Evolutionary conservation across 2,329 filamentous ascomycete genomes (phyloP).

Genomic region (Diaporthe vexans): DNA sequence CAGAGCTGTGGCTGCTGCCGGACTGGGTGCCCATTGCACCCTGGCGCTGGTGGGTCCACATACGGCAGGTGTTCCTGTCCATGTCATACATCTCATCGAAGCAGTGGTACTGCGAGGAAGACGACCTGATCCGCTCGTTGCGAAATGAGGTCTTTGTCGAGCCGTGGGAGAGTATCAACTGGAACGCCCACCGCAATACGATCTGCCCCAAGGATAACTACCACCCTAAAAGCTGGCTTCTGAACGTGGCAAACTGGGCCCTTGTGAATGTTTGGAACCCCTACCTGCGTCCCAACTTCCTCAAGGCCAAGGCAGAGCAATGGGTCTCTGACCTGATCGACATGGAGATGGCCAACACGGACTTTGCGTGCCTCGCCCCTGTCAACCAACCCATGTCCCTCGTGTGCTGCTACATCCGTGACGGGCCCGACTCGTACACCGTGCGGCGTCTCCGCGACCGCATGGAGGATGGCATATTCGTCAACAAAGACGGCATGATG

Average conservation of each 20-base stretch:
- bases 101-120: conserved; percentile 82
- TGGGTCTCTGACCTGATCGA: conserved; percentile 88
- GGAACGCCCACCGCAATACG: conserved; percentile 82
- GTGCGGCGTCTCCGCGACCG: conserved; percentile 85
- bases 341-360: conserved; percentile 94
- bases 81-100: conserved; percentile 94
- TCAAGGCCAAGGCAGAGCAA: conserved; percentile 81
- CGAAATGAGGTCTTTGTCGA: conserved; percentile 87
- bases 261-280: conserved; percentile 86
- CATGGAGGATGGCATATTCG: conserved; percentile 89
- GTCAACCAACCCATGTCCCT: conserved; percentile 94
- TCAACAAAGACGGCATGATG: conserved; percentile 93
- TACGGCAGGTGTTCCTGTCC: conserved; percentile 93
- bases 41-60: conserved; percentile 98
- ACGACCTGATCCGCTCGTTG: conserved; percentile 78
- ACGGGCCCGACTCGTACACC: conserved; percentile 81
- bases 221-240: conserved; percentile 88
- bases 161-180: conserved; percentile 83
- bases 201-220: conserved; percentile 89
- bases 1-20: conserved; percentile 92
- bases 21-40: conserved; percentile 92
- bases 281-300: conserved; percentile 74
- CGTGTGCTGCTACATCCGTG: conserved; percentile 85
- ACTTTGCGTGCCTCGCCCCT: conserved; percentile 87
- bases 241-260: conserved; percentile 84